Evolutionary conservation across 1,284 basidiomycete genomes (phyloP).

Genomic region (Boletus semigastroideus): DNA sequence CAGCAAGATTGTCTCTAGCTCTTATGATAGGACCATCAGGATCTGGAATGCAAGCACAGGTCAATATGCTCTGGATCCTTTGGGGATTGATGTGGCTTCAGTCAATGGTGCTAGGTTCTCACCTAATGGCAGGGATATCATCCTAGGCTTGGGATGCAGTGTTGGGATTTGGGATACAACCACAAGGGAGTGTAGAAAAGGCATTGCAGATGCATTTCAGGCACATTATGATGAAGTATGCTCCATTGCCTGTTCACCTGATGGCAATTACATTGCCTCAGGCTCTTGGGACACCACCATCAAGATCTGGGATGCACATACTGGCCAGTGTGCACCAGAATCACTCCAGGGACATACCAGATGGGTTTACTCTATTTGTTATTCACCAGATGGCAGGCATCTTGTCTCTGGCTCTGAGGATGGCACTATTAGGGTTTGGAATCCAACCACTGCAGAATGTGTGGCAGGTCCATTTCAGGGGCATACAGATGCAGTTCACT

Average conservation of each 20-base stretch:
- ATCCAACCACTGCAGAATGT: slow-evolving; percentile 10
- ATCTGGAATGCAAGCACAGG: slow-evolving; percentile 7
- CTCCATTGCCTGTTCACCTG: slow-evolving; percentile 18
- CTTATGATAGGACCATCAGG: neutral
- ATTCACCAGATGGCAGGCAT: slow-evolving; percentile 15
- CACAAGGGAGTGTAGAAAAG: neutral
- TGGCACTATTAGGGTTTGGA: slow-evolving; percentile 16
- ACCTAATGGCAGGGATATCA: slow-evolving; percentile 13
- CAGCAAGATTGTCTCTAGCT: slow-evolving; percentile 13
- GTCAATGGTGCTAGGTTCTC: slow-evolving; percentile 2
- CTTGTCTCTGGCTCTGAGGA: slow-evolving; percentile 14
- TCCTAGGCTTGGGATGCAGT: neutral
- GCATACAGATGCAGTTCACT: slow-evolving; percentile 7
- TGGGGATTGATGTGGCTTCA: neutral
- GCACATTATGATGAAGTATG: neutral
- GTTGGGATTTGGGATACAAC: slow-evolving; percentile 8
- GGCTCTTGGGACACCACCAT: slow-evolving; percentile 9
- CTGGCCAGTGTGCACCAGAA: slow-evolving; percentile 3
- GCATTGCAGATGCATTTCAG: neutral
- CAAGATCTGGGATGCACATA: slow-evolving; percentile 10
- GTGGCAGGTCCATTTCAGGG: slow-evolving; percentile 16
- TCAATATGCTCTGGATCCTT: slow-evolving; percentile 1
- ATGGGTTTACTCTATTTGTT: slow-evolving; percentile 12
- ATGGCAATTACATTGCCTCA: slow-evolving; percentile 15
- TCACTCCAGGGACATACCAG: slow-evolving; percentile 6